These are phyloP conservation scores for Acanthamoeba castellanii DNA, from an alignment of 208 protist species.

Conservation along the genomic window DNA sequence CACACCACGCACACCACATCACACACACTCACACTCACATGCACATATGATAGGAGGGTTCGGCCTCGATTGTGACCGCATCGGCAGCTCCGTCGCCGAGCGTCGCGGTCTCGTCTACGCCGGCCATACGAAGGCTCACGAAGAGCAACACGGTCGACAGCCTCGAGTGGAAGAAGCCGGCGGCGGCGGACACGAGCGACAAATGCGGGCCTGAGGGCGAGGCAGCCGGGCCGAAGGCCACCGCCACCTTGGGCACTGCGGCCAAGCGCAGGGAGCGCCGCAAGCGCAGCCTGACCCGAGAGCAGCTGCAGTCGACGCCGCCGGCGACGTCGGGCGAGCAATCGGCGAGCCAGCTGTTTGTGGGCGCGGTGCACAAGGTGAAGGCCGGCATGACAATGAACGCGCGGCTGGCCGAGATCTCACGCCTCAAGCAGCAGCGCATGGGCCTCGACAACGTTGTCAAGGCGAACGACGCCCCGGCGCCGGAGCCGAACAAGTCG, in stretches of 20 bases:
- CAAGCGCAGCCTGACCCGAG: not conserved
- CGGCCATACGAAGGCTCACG: too few species aligned
- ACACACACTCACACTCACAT: too few species aligned
- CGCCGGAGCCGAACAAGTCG: not conserved
- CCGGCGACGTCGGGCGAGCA: too few species aligned
- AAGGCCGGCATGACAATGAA: not conserved
- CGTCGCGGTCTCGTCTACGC: too few species aligned
- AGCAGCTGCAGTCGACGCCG: not conserved
- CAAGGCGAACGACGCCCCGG: not conserved
- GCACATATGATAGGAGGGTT: too few species aligned
- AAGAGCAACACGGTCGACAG: too few species aligned
- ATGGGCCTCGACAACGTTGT: not conserved
- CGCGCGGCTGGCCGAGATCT: not conserved
- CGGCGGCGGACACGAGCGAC: not conserved
- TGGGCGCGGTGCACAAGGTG: not conserved
- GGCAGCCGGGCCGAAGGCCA: not conserved
- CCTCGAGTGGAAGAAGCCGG: too few species aligned
- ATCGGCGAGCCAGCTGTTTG: not conserved
- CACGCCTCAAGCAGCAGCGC: not conserved
- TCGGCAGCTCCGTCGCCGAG: too few species aligned
- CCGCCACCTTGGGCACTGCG: not conserved
- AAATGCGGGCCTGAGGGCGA: not conserved
- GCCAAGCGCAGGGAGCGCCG: constrained; percentile 33
- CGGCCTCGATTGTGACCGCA: too few species aligned
- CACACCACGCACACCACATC: too few species aligned